Evolutionary conservation across 2,329 filamentous ascomycete genomes (phyloP).

Genomic region (Curvularia sp.): DNA sequence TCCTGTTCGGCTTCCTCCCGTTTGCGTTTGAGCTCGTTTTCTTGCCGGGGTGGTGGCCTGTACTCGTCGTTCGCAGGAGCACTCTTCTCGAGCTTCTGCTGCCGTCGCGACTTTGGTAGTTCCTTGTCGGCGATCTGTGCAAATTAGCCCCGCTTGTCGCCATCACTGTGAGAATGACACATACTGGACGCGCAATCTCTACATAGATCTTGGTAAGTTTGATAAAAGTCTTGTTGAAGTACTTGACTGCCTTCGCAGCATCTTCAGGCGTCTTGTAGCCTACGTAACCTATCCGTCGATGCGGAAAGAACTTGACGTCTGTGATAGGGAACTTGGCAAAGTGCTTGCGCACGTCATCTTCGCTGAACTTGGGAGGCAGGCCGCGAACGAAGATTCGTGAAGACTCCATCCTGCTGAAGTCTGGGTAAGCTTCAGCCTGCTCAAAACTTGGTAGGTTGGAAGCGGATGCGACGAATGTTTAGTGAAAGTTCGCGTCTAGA

Average conservation of each 20-base stretch:
- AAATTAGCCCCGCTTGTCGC: constrained; percentile 35
- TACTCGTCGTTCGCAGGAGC: constrained; percentile 36
- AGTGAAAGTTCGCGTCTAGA: constrained; percentile 15
- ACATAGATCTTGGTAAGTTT: constrained; percentile 94
- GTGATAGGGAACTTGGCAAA: constrained; percentile 84
- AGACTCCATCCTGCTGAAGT: constrained; percentile 65
- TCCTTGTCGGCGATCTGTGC: constrained; percentile 45
- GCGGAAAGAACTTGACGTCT: constrained; percentile 88
- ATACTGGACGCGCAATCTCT: constrained; percentile 83
- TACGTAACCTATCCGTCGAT: constrained; percentile 92
- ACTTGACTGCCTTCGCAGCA: constrained; percentile 83
- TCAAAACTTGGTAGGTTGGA: constrained; percentile 17
- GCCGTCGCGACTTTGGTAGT: constrained; percentile 45
- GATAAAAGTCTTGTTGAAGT: constrained; percentile 95
- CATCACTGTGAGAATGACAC: constrained; percentile 30
- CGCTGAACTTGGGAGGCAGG: constrained; percentile 82
- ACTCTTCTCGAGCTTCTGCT: constrained; percentile 40
- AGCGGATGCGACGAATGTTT: constrained; percentile 4
- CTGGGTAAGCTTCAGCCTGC: constrained; percentile 26
- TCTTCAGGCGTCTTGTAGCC: constrained; percentile 86
- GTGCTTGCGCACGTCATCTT: constrained; percentile 86
- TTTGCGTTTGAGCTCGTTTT: constrained; percentile 70
- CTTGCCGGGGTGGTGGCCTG: constrained; percentile 33
- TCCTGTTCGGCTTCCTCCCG: constrained; percentile 67
- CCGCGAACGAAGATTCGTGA: constrained; percentile 77